phyloP scores from a whole-genome alignment of 176 grass and related monocot species.

The Oryza meyeriana region DNA sequence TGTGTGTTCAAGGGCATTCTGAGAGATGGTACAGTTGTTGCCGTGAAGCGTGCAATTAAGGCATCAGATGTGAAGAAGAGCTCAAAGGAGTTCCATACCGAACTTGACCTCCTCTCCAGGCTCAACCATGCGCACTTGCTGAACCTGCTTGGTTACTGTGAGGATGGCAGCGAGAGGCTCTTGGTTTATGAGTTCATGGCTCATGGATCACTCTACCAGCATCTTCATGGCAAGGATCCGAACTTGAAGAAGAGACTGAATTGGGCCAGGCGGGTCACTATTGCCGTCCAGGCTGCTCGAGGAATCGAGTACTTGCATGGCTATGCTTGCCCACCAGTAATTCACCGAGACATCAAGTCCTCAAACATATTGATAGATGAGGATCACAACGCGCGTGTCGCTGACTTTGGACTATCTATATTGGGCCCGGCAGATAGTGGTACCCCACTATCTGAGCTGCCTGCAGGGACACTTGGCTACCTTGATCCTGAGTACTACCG shows the following conservation, averaged over 20 bases:
- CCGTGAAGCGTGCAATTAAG: constrained; percentile 90
- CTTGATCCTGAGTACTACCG: constrained; percentile 95
- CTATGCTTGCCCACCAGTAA: constrained; percentile 95
- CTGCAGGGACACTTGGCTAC: constrained; percentile 92
- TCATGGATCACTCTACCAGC: constrained; percentile 88
- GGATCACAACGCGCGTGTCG: constrained; percentile 92
- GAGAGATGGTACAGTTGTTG: constrained; percentile 84
- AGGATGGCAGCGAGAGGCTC: constrained; percentile 89
- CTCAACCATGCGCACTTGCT: constrained; percentile 97
- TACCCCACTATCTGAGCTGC: constrained; percentile 79
- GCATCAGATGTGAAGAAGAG: constrained; percentile 89
- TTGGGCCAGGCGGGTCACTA: constrained; percentile 86
- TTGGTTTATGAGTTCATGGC: constrained; percentile 99
- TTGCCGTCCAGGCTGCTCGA: constrained; percentile 94
- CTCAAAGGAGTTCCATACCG: constrained; percentile 91
- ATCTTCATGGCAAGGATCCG: constrained; percentile 82
- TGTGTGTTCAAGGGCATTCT: constrained; percentile 92
- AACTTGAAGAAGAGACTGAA: constrained; percentile 67
- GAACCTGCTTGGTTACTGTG: constrained; percentile 88
- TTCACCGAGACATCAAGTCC: constrained; percentile 97
- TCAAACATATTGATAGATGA: constrained; percentile 98
- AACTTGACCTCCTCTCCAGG: constrained; percentile 93
- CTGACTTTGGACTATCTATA: constrained; percentile 93
- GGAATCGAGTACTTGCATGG: constrained; percentile 96
- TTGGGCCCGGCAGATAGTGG: constrained; percentile 85